Percentiles rank a stretch among this genome's conserved stretches.
phyloP scores from a whole-genome alignment of 805 yeast species.

The Yarrowia hollandica region DNA sequence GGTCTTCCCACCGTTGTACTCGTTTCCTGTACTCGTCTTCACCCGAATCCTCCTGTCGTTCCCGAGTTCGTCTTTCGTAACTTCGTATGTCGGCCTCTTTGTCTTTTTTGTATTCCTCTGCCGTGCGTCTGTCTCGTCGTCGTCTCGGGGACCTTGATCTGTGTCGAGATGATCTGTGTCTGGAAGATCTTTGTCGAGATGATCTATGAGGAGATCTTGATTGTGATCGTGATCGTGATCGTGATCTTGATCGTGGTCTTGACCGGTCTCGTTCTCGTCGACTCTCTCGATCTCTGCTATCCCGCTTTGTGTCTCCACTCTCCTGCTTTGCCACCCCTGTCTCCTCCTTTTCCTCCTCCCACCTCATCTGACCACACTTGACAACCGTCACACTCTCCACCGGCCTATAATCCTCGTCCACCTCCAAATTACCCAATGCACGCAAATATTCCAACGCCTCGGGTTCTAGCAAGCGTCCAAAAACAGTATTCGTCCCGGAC shows the following conservation, averaged over 20 bases:
- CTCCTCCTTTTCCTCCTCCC: neutral
- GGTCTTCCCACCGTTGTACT: neutral
- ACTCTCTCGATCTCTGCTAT: neutral
- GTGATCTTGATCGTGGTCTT: neutral
- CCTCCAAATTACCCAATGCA: neutral
- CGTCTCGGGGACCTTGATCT: no score
- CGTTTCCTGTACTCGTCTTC: neutral
- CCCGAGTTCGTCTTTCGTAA: no score
- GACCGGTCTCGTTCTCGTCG: neutral
- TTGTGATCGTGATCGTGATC: neutral
- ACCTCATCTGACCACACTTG: slow-evolving; percentile 1
- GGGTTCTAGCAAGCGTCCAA: slow-evolving; percentile 1
- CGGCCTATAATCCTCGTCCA: slow-evolving; percentile 11
- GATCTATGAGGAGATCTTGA: neutral
- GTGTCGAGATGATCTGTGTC: no score
- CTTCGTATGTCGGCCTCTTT: neutral
- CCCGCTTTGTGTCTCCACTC: neutral
- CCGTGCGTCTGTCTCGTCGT: neutral
- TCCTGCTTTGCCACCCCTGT: no score
- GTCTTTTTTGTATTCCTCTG: neutral
- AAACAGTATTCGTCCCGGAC: neutral
- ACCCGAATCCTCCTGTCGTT: neutral
- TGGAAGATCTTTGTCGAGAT: no score
- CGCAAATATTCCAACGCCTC: neutral
- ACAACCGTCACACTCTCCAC: slow-evolving; percentile 1